Evolutionary conservation across 192 early-diverging fungal genomes (phyloP).

Genomic region (Pecoramyces ruminantium): DNA sequence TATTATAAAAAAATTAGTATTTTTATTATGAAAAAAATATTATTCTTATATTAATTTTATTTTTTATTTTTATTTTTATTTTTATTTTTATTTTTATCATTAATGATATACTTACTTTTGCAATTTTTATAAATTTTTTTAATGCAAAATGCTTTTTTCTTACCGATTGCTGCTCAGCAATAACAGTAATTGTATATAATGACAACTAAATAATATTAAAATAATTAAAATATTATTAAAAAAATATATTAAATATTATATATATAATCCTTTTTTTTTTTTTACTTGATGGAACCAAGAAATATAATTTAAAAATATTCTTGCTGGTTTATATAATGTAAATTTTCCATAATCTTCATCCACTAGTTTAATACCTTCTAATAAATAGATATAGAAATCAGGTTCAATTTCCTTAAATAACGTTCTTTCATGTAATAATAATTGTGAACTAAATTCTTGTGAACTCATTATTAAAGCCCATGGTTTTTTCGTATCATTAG

Average conservation of each 20-base stretch:
- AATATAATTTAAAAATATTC: not conserved
- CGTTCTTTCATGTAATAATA: not conserved
- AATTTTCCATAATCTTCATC: not conserved
- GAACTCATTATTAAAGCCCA: not conserved
- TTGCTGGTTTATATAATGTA: not conserved
- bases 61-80: too few relatives aligned
- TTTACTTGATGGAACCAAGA: not conserved
- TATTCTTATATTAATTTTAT: too few relatives aligned
- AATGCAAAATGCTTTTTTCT: not conserved
- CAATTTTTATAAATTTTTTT: not conserved
- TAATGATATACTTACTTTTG: too few relatives aligned
- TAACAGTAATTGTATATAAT: not conserved
- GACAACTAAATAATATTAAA: not conserved
- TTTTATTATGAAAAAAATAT: too few relatives aligned
- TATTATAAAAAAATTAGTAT: too few relatives aligned
- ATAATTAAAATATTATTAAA: too few relatives aligned
- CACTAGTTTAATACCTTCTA: not conserved
- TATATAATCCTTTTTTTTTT: too few relatives aligned
- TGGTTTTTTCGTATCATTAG: not conserved
- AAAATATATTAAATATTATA: too few relatives aligned
- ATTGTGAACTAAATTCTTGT: not conserved
- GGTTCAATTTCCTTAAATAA: not conserved
- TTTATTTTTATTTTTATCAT: too few relatives aligned
- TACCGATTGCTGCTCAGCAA: not conserved
- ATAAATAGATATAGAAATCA: not conserved